Evolutionary conservation across 345 rosid species (phyloP).

Genomic region (Moricandia arvensis): DNA sequence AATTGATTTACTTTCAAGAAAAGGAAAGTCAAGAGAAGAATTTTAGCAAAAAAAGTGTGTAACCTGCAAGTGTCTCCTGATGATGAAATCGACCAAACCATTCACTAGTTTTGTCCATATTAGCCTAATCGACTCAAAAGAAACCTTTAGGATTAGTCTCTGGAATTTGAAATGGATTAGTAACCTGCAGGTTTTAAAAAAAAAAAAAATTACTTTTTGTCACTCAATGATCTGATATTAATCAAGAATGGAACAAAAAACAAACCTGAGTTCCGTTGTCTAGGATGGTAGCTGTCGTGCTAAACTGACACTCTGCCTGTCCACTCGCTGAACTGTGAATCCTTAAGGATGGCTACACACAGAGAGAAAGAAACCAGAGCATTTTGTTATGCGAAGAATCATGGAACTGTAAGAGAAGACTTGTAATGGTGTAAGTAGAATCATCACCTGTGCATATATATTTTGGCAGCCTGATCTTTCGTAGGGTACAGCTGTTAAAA

Average conservation of each 20-base stretch:
- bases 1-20: not conserved
- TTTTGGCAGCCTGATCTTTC: slow-evolving; percentile 83
- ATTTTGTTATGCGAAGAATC: not conserved
- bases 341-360: slow-evolving; percentile 75
- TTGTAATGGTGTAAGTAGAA: not conserved
- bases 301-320: slow-evolving; percentile 88
- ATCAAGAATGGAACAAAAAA: not conserved
- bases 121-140: slow-evolving; percentile 59
- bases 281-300: slow-evolving; percentile 67
- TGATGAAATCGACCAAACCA: slow-evolving; percentile 65
- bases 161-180: slow-evolving; percentile 57
- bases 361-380: slow-evolving; percentile 22
- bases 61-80: slow-evolving; percentile 87
- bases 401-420: not conserved
- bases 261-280: slow-evolving; percentile 85
- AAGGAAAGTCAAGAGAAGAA: not conserved
- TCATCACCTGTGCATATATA: slow-evolving; percentile 63
- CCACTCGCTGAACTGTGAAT: slow-evolving; percentile 79
- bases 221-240: not conserved
- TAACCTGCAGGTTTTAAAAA: slow-evolving; percentile 45
- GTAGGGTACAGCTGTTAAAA: slow-evolving; percentile 75
- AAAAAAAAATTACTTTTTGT: not conserved
- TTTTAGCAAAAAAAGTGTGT: not conserved
- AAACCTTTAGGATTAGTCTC: slow-evolving; percentile 54
- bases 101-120: slow-evolving; percentile 58